These are phyloP conservation scores for Candolleomyces aberdarensis DNA, from an alignment of 768 basidiomycete genomes.

Conservation along the genomic window DNA sequence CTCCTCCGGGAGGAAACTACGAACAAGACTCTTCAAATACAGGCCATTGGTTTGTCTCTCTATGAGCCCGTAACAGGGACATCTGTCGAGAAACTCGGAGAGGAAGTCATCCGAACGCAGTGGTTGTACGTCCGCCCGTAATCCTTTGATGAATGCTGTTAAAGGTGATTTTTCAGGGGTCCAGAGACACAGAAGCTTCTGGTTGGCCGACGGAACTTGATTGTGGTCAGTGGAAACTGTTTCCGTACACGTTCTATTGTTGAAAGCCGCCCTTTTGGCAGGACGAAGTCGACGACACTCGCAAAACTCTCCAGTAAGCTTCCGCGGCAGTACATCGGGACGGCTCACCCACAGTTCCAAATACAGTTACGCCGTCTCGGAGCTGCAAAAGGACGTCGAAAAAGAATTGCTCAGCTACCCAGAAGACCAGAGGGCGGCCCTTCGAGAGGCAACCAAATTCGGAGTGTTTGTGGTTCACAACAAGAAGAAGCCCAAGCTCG, in stretches of 20 bases:
- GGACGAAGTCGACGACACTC: conserved; percentile 89
- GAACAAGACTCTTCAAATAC: conserved; percentile 84
- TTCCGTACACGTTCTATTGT: background rate
- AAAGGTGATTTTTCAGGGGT: conserved; percentile 37
- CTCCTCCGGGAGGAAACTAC: conserved; percentile 71
- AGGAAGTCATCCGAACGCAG: conserved; percentile 90
- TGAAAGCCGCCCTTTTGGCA: conserved; percentile 21
- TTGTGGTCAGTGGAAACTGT: conserved; percentile 57
- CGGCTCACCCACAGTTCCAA: background rate
- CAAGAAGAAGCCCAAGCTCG: conserved; percentile 86
- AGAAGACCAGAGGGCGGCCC: conserved; percentile 69
- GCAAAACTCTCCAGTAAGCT: conserved; percentile 81
- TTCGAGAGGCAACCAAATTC: conserved; percentile 69
- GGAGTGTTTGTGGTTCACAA: conserved; percentile 94
- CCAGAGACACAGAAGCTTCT: conserved; percentile 65
- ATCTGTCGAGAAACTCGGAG: conserved; percentile 70
- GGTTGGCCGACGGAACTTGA: conserved; percentile 76
- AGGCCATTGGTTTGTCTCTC: conserved; percentile 93
- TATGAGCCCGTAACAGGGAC: conserved; percentile 87
- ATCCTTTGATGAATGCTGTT: background rate
- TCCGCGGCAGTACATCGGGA: no score
- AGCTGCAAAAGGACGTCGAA: conserved; percentile 89
- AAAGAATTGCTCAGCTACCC: conserved; percentile 59
- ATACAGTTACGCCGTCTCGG: conserved; percentile 80
- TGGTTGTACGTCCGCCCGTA: conserved; percentile 69